These are phyloP conservation scores for Lepidium didymum DNA, from an alignment of 345 rosid genomes.

Conservation along the genomic window DNA sequence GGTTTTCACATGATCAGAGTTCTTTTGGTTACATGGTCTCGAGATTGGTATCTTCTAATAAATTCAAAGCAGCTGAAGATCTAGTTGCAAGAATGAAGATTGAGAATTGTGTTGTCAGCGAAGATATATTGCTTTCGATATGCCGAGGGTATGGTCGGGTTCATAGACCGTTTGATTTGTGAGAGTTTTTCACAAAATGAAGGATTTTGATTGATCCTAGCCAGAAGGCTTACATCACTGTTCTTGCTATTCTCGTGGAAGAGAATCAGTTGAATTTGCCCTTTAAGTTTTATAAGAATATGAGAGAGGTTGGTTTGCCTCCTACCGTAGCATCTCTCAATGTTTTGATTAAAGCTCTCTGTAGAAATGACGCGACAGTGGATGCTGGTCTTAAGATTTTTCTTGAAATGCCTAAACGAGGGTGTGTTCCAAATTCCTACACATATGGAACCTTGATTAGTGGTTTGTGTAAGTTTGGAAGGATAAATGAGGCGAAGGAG, in stretches of 20 bases:
- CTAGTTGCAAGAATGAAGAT: slow-evolving; percentile 59
- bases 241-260: slow-evolving; percentile 67
- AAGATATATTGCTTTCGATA: slow-evolving; percentile 55
- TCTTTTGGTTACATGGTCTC: slow-evolving; percentile 58
- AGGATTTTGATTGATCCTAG: slow-evolving; percentile 53
- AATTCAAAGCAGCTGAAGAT: slow-evolving; percentile 61
- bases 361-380: slow-evolving; percentile 54
- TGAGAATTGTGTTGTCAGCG: slow-evolving; percentile 49
- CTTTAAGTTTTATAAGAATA: slow-evolving; percentile 56
- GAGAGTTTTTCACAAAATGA: slow-evolving; percentile 65
- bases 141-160: slow-evolving; percentile 76
- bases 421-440: slow-evolving; percentile 70
- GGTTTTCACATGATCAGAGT: slow-evolving; percentile 50
- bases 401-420: slow-evolving; percentile 65
- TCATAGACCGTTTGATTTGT: slow-evolving; percentile 62
- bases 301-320: slow-evolving; percentile 58
- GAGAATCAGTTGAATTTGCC: slow-evolving; percentile 67
- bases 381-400: slow-evolving; percentile 73
- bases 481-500: slow-evolving; percentile 56
- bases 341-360: slow-evolving; percentile 80
- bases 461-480: slow-evolving; percentile 68
- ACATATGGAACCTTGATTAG: slow-evolving; percentile 86
- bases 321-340: slow-evolving; percentile 64
- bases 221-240: slow-evolving; percentile 45
- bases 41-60: slow-evolving; percentile 59